Percentiles rank a stretch among this genome's conserved stretches.
Evolutionary conservation across 2,329 filamentous ascomycete species (phyloP).

Genomic region (Elsinoe arachidis): DNA sequence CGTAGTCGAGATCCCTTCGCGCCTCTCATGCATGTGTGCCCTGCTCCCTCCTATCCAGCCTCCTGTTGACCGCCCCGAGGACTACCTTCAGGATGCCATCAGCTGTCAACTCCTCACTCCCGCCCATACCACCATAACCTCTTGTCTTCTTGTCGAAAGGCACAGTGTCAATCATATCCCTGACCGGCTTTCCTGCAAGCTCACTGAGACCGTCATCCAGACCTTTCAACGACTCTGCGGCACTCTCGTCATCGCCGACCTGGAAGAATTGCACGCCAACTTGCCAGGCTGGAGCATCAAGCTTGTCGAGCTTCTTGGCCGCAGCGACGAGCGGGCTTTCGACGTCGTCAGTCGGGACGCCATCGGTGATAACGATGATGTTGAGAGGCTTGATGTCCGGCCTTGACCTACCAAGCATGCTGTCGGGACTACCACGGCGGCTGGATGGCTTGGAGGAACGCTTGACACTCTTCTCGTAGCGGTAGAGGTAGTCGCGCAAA

Average conservation of each 20-base stretch:
- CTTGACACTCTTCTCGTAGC: conserved; percentile 35
- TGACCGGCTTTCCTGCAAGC: conserved; percentile 45
- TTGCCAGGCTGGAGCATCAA: conserved; percentile 68
- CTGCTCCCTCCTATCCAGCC: conserved; percentile 47
- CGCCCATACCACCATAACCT: conserved; percentile 18
- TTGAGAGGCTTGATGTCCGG: conserved; percentile 67
- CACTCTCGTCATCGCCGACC: conserved; percentile 64
- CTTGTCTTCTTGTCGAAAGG: conserved; percentile 65
- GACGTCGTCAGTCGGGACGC: conserved; percentile 69
- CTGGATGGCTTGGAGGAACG: conserved; percentile 23
- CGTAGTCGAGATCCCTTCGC: not conserved
- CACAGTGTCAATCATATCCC: conserved; percentile 90
- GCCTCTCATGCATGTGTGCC: conserved; percentile 17
- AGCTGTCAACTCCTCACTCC: not conserved
- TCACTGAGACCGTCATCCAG: conserved; percentile 65
- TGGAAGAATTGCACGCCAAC: conserved; percentile 95
- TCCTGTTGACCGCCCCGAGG: conserved; percentile 64
- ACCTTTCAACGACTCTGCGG: conserved; percentile 55
- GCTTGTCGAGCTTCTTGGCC: conserved; percentile 60
- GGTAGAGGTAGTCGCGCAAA: conserved; percentile 59
- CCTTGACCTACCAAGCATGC: not conserved
- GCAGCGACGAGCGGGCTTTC: conserved; percentile 58
- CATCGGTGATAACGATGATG: conserved; percentile 89
- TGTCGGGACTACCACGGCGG: conserved; percentile 18
- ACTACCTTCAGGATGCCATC: conserved; percentile 42